Conservation (phyloP, 1,284 basidiomycete species). For the Kwoniella shivajii region DNA sequence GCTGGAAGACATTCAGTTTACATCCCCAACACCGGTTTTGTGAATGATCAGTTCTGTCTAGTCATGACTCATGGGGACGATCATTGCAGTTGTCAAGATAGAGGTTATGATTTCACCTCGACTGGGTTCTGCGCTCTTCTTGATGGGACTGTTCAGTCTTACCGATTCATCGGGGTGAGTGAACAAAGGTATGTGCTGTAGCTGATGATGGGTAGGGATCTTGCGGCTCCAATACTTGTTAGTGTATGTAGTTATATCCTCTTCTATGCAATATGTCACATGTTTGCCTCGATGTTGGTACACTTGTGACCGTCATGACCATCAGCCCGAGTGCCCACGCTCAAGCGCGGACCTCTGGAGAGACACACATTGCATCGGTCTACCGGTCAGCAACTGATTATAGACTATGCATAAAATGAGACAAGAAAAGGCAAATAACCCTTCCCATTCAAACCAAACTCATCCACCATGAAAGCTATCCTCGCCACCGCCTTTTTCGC, state of each 20-base stretch:
- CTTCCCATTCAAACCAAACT: too few species aligned
- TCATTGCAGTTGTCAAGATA: background rate
- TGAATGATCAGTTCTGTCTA: conserved; percentile 8
- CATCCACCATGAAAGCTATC: background rate
- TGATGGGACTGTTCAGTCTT: background rate
- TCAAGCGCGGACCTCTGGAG: too few species aligned
- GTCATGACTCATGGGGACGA: conserved; percentile 3
- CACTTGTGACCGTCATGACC: too few species aligned
- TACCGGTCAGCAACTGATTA: too few species aligned
- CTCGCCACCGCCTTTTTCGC: background rate
- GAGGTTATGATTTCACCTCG: conserved; percentile 3
- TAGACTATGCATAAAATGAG: too few species aligned
- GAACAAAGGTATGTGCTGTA: too few species aligned
- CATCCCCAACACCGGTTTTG: conserved; percentile 6
- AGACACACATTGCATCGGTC: too few species aligned
- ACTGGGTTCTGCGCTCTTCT: conserved; percentile 7
- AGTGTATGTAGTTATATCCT: background rate
- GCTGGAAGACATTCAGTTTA: conserved; percentile 2
- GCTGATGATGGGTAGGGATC: too few species aligned
- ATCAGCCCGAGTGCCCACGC: too few species aligned
- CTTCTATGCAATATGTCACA: too few species aligned
- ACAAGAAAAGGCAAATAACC: too few species aligned
- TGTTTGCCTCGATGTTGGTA: background rate
- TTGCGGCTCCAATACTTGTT: background rate
- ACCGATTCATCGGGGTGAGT: conserved; percentile 8